phyloP scores from a whole-genome alignment of 2,329 filamentous ascomycete genomes.

The Incumbomyces delicatus region DNA sequence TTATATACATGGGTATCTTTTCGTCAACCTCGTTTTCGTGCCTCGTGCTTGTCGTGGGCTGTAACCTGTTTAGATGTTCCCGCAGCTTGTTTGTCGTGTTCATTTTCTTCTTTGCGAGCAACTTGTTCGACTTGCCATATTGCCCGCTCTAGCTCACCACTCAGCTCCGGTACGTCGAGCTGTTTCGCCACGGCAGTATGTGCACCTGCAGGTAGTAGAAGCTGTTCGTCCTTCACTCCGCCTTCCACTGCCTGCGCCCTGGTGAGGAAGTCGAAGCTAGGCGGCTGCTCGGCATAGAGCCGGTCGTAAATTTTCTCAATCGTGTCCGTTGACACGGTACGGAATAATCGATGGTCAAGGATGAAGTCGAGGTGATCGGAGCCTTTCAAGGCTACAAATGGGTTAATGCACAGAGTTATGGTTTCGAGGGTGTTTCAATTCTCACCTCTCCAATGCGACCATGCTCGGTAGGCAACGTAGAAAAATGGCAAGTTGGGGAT shows the following conservation, averaged over 20 bases:
- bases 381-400: constrained; percentile 57
- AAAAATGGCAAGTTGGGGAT: constrained; percentile 95
- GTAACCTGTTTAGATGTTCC: neutral
- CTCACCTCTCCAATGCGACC: constrained; percentile 71
- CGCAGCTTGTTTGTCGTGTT: constrained; percentile 14
- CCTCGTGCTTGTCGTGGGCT: constrained; percentile 1
- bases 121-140: constrained; percentile 57
- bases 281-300: constrained; percentile 25
- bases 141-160: constrained; percentile 63
- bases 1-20: constrained; percentile 6
- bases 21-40: constrained; percentile 12
- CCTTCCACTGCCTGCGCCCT: constrained; percentile 28
- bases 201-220: constrained; percentile 38
- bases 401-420: constrained; percentile 10
- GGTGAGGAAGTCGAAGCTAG: constrained; percentile 24
- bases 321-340: constrained; percentile 52
- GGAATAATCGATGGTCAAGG: constrained; percentile 61
- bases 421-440: constrained; percentile 13
- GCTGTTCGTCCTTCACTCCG: constrained; percentile 30
- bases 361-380: constrained; percentile 79
- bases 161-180: constrained; percentile 59
- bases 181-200: constrained; percentile 51
- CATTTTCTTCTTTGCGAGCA: constrained; percentile 21
- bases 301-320: constrained; percentile 66
- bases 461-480: constrained; percentile 80